A percentile compares a stretch with the other conserved stretches of the same genome.
Evolutionary conservation across 2,329 filamentous ascomycete genomes (phyloP).

Genomic region (Clonostachys chloroleuca): DNA sequence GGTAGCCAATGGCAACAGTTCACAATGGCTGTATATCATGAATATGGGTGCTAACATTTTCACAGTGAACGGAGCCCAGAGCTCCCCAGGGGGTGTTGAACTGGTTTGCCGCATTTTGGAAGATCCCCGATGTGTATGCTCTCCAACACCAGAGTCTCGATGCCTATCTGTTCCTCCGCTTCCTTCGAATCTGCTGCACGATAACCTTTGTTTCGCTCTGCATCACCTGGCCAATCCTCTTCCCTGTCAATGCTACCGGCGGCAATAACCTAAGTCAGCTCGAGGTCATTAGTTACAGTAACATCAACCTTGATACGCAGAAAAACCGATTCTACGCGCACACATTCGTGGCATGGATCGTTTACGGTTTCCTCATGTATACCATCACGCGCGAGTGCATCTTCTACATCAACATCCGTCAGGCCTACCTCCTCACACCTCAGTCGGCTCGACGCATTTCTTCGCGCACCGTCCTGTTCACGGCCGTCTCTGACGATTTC

Average conservation of each 20-base stretch:
- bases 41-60: background rate
- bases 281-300: constrained; percentile 31
- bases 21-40: background rate
- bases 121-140: constrained; percentile 68
- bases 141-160: constrained; percentile 87
- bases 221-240: constrained; percentile 83
- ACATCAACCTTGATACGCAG: constrained; percentile 43
- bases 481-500: constrained; percentile 75
- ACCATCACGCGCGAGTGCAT: constrained; percentile 86
- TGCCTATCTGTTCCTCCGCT: constrained; percentile 82
- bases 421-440: constrained; percentile 87
- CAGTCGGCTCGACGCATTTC: constrained; percentile 81
- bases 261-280: constrained; percentile 62
- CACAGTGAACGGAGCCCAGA: constrained; percentile 51
- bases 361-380: constrained; percentile 84
- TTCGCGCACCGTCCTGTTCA: constrained; percentile 88
- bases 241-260: constrained; percentile 80
- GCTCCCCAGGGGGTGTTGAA: constrained; percentile 53
- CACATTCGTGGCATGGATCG: constrained; percentile 74
- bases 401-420: constrained; percentile 89
- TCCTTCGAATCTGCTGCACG: constrained; percentile 70
- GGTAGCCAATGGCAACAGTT: background rate
- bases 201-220: constrained; percentile 76
- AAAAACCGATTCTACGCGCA: constrained; percentile 74
- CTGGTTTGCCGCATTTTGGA: constrained; percentile 61